phyloP scores from a whole-genome alignment of 2,329 filamentous ascomycete genomes.

The Mollisiaceae sp. region DNA sequence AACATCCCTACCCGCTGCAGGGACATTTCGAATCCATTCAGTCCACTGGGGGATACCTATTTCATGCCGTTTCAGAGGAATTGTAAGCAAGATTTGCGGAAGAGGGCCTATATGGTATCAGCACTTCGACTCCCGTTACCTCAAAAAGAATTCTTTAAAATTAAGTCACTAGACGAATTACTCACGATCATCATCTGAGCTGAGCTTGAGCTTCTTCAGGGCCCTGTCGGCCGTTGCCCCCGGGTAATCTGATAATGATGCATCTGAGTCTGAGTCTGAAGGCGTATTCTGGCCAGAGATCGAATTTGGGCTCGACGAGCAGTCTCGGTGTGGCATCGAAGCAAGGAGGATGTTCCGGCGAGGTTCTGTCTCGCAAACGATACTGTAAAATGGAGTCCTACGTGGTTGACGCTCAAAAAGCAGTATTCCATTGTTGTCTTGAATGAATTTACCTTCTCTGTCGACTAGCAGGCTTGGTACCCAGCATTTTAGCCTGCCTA shows the following conservation, averaged over 20 bases:
- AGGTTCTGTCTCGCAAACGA: conserved; percentile 10
- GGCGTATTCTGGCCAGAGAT: not conserved
- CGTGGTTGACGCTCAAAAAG: conserved; percentile 9
- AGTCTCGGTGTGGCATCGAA: not conserved
- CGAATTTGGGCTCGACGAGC: not conserved
- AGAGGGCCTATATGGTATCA: not conserved
- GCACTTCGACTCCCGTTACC: too few relatives aligned
- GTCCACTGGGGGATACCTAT: conserved; percentile 1
- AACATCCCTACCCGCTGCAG: not conserved
- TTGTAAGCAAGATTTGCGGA: not conserved
- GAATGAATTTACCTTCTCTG: not conserved
- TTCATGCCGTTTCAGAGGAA: not conserved
- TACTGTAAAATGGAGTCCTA: conserved; percentile 19
- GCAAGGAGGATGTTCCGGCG: conserved; percentile 16
- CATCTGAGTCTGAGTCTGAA: not conserved
- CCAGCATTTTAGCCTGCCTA: conserved; percentile 6
- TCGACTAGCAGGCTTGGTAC: conserved; percentile 1
- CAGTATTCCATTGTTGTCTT: conserved; percentile 1
- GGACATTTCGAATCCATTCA: not conserved
- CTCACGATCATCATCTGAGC: not conserved
- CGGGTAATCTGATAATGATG: not conserved
- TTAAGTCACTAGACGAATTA: not conserved
- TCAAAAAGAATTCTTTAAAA: too few relatives aligned
- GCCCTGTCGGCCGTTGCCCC: not conserved
- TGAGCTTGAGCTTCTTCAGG: not conserved